A percentile compares a stretch with the other conserved stretches of the same genome.
phyloP scores from a whole-genome alignment of 176 grass and related monocot species.

The Musa itinerans region DNA sequence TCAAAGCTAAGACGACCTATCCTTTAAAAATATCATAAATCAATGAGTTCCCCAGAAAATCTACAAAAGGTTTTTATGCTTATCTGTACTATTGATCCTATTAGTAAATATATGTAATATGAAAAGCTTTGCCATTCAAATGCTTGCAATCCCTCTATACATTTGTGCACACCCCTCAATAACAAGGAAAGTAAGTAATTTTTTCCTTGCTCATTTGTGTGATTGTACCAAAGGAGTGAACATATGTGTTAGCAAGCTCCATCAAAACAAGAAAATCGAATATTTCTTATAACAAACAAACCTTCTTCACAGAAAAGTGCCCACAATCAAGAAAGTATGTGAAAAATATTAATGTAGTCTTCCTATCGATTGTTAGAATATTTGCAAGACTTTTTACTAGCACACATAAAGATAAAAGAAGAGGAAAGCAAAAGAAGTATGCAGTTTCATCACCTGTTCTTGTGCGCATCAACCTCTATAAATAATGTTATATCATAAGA shows the following conservation, averaged over 20 bases:
- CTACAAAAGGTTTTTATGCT: not conserved
- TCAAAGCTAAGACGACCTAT: not conserved
- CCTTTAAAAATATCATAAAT: not conserved
- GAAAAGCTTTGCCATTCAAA: not conserved
- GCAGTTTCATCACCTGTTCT: slow-evolving; percentile 7
- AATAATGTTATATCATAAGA: slow-evolving; percentile 12
- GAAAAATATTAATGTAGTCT: not conserved
- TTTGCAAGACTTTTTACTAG: not conserved
- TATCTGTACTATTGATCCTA: not conserved
- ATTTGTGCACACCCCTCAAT: not conserved
- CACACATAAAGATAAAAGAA: not conserved
- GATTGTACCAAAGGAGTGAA: too few species aligned
- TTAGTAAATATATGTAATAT: not conserved
- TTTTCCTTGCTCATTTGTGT: not conserved
- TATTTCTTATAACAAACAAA: not conserved
- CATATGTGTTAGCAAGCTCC: not conserved
- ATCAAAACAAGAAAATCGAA: not conserved
- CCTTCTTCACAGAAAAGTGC: not conserved
- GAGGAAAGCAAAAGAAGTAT: not conserved
- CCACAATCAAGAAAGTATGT: not conserved
- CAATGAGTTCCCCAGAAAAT: not conserved
- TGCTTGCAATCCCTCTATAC: not conserved
- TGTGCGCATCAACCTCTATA: slow-evolving; percentile 4
- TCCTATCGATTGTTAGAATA: not conserved
- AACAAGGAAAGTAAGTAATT: not conserved